These are phyloP conservation scores for Nicotiana attenuata DNA, from an alignment of 257 asterid species.

Conservation along the genomic window DNA sequence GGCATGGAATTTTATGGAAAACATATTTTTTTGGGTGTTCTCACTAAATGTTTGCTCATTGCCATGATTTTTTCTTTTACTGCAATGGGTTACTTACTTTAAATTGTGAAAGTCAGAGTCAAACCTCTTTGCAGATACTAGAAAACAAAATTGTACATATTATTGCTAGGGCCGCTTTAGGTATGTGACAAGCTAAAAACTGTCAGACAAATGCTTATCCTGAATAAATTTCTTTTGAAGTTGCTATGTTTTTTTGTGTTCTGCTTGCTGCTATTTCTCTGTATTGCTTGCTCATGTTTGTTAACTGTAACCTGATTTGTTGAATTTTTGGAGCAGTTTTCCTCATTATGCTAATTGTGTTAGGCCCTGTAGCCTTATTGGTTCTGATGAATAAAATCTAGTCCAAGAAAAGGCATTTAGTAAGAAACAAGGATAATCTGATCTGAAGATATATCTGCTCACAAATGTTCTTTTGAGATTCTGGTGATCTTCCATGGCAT, in stretches of 20 bases:
- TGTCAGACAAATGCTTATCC: not conserved
- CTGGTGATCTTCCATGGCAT: not conserved
- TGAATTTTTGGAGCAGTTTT: not conserved
- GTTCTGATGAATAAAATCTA: not conserved
- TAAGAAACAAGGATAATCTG: not conserved
- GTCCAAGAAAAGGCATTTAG: not conserved
- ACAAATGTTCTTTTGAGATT: not conserved
- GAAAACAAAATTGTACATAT: not conserved
- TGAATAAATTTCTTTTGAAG: not conserved
- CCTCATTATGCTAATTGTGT: not conserved
- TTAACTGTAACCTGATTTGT: not conserved
- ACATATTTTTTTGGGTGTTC: no score
- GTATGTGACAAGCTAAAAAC: not conserved
- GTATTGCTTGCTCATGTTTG: not conserved
- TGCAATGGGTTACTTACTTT: not conserved
- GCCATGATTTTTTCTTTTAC: no score
- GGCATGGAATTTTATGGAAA: no score
- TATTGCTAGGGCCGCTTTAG: not conserved
- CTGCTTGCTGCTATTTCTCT: not conserved
- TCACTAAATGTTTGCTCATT: no score
- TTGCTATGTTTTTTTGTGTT: not conserved
- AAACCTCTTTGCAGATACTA: not conserved
- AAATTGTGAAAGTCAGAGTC: not conserved
- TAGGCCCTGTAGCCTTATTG: not conserved
- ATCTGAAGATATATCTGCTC: not conserved